Evolutionary conservation across 2,329 filamentous ascomycete species (phyloP), one percentile per base, ranked within the genome.

Genomic region (Basipetospora chlamydospora): DNA sequence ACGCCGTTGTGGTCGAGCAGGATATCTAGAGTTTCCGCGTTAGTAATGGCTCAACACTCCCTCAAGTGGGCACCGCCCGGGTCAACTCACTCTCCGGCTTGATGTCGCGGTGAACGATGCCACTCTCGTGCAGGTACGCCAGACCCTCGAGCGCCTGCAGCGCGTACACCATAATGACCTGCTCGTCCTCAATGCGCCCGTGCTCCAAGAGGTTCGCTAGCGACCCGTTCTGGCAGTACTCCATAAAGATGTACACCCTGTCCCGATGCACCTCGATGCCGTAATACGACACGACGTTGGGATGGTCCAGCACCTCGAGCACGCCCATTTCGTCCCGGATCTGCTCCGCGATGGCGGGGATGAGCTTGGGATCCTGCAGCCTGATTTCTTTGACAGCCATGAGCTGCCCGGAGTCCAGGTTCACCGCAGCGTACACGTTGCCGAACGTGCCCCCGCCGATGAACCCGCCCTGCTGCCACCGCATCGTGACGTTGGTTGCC

Each of bases 231-330:
- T 86, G 92, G 57, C 90, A 98, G 58, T 93, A 96, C 57, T 98
- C 90, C 90, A 98, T 98, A 55, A 98, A 98, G 46, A 98, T 95
- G 58, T 96, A 98, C n/a, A 98, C 90, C 53, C 94, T 90, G 65
- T 98, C 90, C 43, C 90, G 76, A 58, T 98, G 90, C 3, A 95
- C 90, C 57, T 98, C 90, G 50, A 98, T 96, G 40, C 90, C 90
- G 52, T 90, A 90, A 59, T 98, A 98, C 8, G 86, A 88, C 16
- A 98, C 92, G 42, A 98, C 84, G 53, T 98, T 98, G 16, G 90
- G 90, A 53, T 98, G 90, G 51, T 98, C 87, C 31, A 98, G 70
- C 1, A 95, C 81, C 57, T 96, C 88, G 33, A 98, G 64, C 5
- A 98, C 88, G 35, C 81, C 80, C 87, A 98, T 96, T 56, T 98